These are phyloP conservation scores for Coniochaeta sp. DNA, from an alignment of 2,329 filamentous ascomycete genomes.

Conservation along the genomic window DNA sequence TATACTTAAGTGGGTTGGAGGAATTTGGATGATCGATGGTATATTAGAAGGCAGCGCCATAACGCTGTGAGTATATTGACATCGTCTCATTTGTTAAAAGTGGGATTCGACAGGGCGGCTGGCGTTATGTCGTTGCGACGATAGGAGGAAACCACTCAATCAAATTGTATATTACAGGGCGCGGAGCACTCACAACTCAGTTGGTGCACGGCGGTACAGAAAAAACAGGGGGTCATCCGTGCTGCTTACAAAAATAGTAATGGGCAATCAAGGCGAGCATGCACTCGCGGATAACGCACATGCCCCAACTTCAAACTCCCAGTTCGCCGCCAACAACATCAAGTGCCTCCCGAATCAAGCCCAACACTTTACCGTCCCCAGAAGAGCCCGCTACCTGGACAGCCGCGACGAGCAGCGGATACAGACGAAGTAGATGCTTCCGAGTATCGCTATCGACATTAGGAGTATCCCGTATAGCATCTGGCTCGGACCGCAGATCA, in stretches of 20 bases:
- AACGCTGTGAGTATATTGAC: not conserved
- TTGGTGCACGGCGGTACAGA: not conserved
- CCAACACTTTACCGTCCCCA: constrained; percentile 53
- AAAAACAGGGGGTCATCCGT: not conserved
- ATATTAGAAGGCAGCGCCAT: not conserved
- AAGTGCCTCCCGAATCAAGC: constrained; percentile 50
- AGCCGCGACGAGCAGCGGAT: constrained; percentile 66
- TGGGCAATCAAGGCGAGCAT: not conserved
- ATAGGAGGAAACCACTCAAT: not conserved
- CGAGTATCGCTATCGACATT: constrained; percentile 49
- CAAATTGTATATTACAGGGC: not conserved
- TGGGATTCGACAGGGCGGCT: not conserved
- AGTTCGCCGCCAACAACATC: constrained; percentile 54
- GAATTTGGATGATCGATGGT: not conserved
- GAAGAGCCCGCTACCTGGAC: constrained; percentile 46
- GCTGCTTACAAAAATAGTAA: not conserved
- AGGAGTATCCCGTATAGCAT: constrained; percentile 54
- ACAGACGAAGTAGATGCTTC: constrained; percentile 74
- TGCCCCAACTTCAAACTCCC: constrained; percentile 19
- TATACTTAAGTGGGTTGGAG: not conserved
- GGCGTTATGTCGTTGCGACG: not conserved
- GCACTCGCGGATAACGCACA: not conserved
- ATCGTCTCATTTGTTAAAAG: not conserved
- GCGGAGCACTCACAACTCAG: not conserved
- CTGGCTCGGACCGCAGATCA: constrained; percentile 59